These are phyloP conservation scores for Arthrobotrys conoides DNA, from an alignment of 2,329 filamentous ascomycete genomes.

Conservation along the genomic window DNA sequence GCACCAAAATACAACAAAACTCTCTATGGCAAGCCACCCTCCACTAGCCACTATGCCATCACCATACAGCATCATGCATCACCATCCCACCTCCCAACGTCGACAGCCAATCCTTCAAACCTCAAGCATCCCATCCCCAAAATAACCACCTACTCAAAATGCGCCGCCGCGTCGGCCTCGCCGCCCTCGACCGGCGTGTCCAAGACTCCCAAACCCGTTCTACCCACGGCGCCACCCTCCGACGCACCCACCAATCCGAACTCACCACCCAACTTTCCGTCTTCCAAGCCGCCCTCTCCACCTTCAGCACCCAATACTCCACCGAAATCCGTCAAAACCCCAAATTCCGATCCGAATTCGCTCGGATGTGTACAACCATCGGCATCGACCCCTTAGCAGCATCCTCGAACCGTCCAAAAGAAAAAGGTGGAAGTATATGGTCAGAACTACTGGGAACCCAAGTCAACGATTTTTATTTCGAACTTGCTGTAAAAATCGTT, in stretches of 20 bases:
- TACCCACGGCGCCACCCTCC: constrained; percentile 79
- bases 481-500: constrained; percentile 93
- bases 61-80: neutral
- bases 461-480: constrained; percentile 99
- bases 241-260: constrained; percentile 84
- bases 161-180: constrained; percentile 88
- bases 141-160: constrained; percentile 64
- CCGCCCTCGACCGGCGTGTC: constrained; percentile 86
- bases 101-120: neutral
- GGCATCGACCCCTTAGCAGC: constrained; percentile 94
- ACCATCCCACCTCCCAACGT: neutral
- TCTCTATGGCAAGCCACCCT: neutral
- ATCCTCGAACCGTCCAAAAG: constrained; percentile 69
- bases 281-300: constrained; percentile 94
- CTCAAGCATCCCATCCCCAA: neutral
- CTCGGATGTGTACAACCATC: constrained; percentile 97
- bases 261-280: constrained; percentile 94
- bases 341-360: constrained; percentile 94
- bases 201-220: constrained; percentile 57
- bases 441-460: constrained; percentile 89
- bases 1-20: neutral
- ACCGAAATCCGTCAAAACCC: constrained; percentile 97
- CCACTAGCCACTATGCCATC: neutral
- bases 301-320: constrained; percentile 93
- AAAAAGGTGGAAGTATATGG: constrained; percentile 79